Conservation (phyloP, 164 flowering plant species). For the Magnolia sinica region DNA sequence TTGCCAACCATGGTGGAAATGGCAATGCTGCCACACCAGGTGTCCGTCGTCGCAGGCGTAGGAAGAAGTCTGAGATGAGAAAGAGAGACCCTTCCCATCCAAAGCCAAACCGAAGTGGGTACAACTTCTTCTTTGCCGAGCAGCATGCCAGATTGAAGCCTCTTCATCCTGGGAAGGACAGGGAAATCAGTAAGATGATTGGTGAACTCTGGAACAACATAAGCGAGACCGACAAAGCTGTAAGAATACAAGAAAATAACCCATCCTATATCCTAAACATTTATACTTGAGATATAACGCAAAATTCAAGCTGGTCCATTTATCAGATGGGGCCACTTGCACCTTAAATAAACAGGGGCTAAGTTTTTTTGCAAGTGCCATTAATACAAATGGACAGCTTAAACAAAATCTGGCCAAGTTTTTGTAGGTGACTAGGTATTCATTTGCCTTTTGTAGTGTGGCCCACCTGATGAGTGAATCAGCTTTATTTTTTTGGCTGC, state of each 20-base stretch:
- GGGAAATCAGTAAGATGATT: constrained; percentile 88
- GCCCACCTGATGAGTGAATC: no score
- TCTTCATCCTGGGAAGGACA: constrained; percentile 81
- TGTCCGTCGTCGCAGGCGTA: constrained; percentile 56
- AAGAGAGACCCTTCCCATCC: constrained; percentile 91
- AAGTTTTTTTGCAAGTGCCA: no score
- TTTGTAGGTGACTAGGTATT: no score
- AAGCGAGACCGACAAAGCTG: constrained; percentile 58
- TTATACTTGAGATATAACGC: neutral
- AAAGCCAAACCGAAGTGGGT: constrained; percentile 92
- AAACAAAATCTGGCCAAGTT: no score
- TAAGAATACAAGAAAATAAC: constrained; percentile 27
- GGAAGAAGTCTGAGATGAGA: constrained; percentile 84
- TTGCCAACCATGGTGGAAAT: constrained; percentile 10
- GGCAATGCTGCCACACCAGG: constrained; percentile 22
- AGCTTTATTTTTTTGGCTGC: neutral
- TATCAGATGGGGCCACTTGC: no score
- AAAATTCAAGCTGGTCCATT: no score
- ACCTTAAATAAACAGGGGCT: no score
- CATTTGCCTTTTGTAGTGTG: no score
- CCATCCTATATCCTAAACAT: neutral
- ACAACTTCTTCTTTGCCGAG: constrained; percentile 93
- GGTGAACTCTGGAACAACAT: constrained; percentile 90
- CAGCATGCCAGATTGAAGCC: constrained; percentile 91
- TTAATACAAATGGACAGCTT: no score